phyloP scores from a whole-genome alignment of 2,329 filamentous ascomycete species.

The Fusarium buxicola region DNA sequence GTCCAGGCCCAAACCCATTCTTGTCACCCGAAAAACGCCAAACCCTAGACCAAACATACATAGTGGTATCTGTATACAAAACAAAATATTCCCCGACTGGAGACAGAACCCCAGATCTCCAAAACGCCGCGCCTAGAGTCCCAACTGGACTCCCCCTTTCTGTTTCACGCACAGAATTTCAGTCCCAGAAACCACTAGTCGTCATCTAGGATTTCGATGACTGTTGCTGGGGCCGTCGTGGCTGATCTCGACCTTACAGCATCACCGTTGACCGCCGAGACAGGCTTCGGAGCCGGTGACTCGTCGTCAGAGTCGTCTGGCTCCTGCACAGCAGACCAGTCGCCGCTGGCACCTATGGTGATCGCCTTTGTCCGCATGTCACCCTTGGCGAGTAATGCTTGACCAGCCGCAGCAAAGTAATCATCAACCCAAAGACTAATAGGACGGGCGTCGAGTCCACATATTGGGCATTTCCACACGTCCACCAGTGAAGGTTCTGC shows the following conservation, averaged over 20 bases:
- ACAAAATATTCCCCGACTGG: conserved; percentile 21
- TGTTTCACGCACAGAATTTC: not conserved
- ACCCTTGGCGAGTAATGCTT: conserved; percentile 55
- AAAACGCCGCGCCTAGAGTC: conserved; percentile 22
- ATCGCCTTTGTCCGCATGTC: conserved; percentile 48
- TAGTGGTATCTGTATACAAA: conserved; percentile 38
- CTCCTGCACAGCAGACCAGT: conserved; percentile 50
- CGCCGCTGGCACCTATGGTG: conserved; percentile 46
- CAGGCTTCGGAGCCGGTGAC: conserved; percentile 24
- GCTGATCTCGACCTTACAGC: conserved; percentile 21
- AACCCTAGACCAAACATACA: conserved; percentile 16
- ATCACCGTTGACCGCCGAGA: conserved; percentile 1
- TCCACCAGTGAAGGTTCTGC: conserved; percentile 69
- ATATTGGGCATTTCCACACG: conserved; percentile 90
- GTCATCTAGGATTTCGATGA: conserved; percentile 49
- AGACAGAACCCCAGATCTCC: conserved; percentile 18
- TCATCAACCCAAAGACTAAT: conserved; percentile 76
- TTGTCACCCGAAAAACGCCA: conserved; percentile 27
- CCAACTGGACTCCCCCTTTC: not conserved
- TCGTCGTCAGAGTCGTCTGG: conserved; percentile 46
- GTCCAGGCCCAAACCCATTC: not conserved
- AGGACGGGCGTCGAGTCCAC: conserved; percentile 80
- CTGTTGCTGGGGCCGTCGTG: conserved; percentile 8
- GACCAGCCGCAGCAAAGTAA: conserved; percentile 75
- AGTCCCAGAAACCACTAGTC: conserved; percentile 11